Evolutionary conservation across 306 rosid genomes (phyloP), one percentile per base, ranked within the genome.

Genomic region (Hylodesmum podocarpum): DNA sequence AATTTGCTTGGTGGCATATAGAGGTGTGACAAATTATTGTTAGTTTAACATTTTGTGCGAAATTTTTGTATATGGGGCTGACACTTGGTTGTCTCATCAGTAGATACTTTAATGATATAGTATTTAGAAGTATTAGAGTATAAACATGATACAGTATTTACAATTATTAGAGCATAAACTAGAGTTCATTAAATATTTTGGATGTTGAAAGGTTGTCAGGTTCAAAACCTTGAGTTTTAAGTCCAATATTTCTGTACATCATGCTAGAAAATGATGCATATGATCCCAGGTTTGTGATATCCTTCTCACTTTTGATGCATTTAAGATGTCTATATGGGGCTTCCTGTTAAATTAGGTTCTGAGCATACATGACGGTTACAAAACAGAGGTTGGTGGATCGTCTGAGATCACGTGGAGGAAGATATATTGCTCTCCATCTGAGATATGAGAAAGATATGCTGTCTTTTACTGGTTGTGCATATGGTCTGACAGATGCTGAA

Each of bases 361-460:
- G 95, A 93, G 95, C 91, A 89, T 88, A 88, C 96, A 80, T 91
- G 91, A 79, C 91, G 90, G 88, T 91, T 91, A 93, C 89, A 87
- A 87, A 84, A 87, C 98, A 93, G 98, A 93, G 88, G 88, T 89
- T 93, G 97, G 97, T 89, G 85, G 96, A 93, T 85, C 97, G 97
- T 55, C 89, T 93, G 82, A 90, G 90, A 84, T 80, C 91, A 78
- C 90, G 66, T 5, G 91, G 97, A 61, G 90, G 83, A 82, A 89
- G 89, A 87, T 93, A 93, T 79, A 93, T 93, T 71, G 94, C 97
- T 70, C 98, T 93, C 78, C 98, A 93, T 84, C 86, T 93, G 83
- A 88, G 97, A 88, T 93, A 88, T 71, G 98, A 93, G 89, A 91
- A 91, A 85, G 98, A 93, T 86, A 93, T 91, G 98, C 84, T 93